Evolutionary conservation across 805 yeast species (phyloP), one percentile per base, ranked within the genome.

Genomic region (Yarrowia sp.): DNA sequence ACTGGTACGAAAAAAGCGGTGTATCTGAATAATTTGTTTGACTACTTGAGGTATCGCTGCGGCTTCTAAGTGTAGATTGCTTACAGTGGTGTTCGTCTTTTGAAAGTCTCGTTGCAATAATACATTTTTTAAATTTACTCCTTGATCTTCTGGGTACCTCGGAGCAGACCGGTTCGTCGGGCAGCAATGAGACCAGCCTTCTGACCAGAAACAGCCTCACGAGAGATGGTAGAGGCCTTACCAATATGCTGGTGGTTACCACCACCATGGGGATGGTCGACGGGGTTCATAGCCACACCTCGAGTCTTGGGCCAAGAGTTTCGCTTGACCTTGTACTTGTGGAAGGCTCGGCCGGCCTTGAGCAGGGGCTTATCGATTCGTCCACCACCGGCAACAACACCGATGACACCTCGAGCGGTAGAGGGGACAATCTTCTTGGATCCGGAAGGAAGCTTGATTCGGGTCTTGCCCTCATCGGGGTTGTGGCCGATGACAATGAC

Each of bases 221-320:
- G 91, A 75, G 96, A 88, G 78, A 93, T 93, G 78, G 98, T 93
- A 77, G 98, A 93, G 78, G 98, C 98, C 88, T 93, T 93, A 92
- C 98, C 98, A 85, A 92, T 93, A 83, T 93, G 98, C 87, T 93
- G 98, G 84, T 93, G 98, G 97, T 92, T 92, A 93, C 99, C 99
- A 93, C 99, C 98, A 90, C 99, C 99, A 83, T 93, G 99, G 82
- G 99, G 99, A 87, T 93, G 99, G 82, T 93, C 99, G 82, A 93
- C 99, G 82, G 98, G 98, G 86, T 93, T 93, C 99, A 95, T 93
- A 81, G 99, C 99, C 81, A 93, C 98, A 93, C 98, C 99, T 87
- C 98, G 92, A 79, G 98, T 95, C 90, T 91, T 92, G 84, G 99
- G 99, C 98, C 98, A 95, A 73, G 97, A 91, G 96, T 95, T 92